Base-by-base conservation (phyloP, 345 rosid genomes). In the Eucalyptus polyanthemos region DNA sequence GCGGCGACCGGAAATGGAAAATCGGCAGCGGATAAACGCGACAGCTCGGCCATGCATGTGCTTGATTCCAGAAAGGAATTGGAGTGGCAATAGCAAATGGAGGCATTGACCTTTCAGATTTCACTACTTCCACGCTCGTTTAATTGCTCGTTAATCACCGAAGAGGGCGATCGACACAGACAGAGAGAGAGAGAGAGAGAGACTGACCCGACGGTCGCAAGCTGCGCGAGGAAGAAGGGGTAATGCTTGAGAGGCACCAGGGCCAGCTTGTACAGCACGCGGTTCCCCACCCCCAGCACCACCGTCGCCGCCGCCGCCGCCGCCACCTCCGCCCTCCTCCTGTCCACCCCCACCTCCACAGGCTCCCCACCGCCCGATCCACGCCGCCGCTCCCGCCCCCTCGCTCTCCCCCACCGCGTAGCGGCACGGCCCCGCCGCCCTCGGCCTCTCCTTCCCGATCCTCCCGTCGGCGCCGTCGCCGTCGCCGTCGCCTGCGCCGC, bases 171-270 rank as follows among this genome's bases (percentile, higher is more conserved):
- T 29, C 24, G 58, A 34, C 3, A 60, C 24, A 89, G 87, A 67
- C 15, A 56, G 27, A 40, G 72, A 25, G 87, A 58, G n/a, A 56
- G 22, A 90, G 87, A 67, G 47, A 58, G 37, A 87, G 65, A 94
- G 27, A 76, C 85, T 76, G 25, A 97, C 99, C 99, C 98, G 94
- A 96, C 92, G 58, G 99, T 97, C 86, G 99, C 97, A 89, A 97
- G 95, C 94, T 97, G 99, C 25, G 99, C 99, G 90, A 97, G 97
- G 91, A 97, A 97, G 96, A 97, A 97, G 29, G 99, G 99, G 90
- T 95, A 95, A 44, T 93, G 96, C 92, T 95, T 96, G 89, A 97
- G 98, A 87, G 99, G 98, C 88, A 97, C 93, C 87, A 97, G 92
- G 19, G 99, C 99, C 56, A 97, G 93, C 89, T 97, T 97, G 92